Evolutionary conservation across 257 asterid species (phyloP).

Genomic region (Solanum piurae): DNA sequence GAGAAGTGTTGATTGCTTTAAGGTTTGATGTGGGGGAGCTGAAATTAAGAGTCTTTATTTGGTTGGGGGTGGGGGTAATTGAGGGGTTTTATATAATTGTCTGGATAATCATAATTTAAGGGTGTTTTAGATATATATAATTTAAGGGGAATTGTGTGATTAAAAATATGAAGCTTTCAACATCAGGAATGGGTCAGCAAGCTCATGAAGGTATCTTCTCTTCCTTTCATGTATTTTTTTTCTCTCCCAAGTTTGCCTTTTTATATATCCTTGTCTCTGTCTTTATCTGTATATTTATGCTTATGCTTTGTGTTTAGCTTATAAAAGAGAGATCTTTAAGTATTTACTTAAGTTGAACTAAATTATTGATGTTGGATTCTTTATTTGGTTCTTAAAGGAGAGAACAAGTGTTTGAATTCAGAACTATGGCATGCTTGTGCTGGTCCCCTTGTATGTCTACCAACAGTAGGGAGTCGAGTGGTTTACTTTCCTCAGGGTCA

Average conservation of each 20-base stretch:
- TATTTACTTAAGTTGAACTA: not conserved
- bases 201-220: constrained; percentile 35
- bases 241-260: not conserved
- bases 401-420: constrained; percentile 88
- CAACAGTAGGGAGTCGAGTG: constrained; percentile 75
- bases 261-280: not conserved
- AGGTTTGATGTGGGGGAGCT: constrained; percentile 7
- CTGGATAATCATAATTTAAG: not conserved
- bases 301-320: not conserved
- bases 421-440: constrained; percentile 99
- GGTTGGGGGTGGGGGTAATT: not conserved
- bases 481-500: constrained; percentile 99
- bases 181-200: constrained; percentile 54
- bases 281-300: not conserved
- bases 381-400: constrained; percentile 47
- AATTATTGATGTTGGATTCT: not conserved
- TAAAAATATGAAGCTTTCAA: constrained; percentile 42
- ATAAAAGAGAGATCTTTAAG: not conserved
- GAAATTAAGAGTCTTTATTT: constrained; percentile 4
- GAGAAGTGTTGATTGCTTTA: constrained; percentile 11
- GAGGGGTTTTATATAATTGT: constrained; percentile 1
- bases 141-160: constrained; percentile 8
- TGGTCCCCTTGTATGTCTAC: constrained; percentile 92
- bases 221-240: not conserved
- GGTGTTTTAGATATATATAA: constrained; percentile 3